A percentile compares a stretch with the other conserved stretches of the same genome.
Conservation (phyloP, 805 yeast genomes). For the Nakazawaea ernobii region DNA sequence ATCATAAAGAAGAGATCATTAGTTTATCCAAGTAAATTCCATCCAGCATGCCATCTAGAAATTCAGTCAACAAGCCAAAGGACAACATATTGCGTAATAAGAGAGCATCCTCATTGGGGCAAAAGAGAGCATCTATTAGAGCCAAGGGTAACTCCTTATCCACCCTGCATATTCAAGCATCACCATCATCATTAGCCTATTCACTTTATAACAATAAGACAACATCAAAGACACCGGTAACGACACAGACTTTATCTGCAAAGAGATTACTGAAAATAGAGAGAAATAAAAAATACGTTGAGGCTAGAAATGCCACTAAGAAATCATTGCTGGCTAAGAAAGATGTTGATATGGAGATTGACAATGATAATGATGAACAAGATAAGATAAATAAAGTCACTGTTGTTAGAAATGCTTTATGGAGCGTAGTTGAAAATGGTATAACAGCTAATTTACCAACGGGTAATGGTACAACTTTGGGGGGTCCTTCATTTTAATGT, state of each 20-base stretch:
- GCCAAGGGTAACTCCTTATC: constrained; percentile 11
- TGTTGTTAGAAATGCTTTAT: constrained; percentile 57
- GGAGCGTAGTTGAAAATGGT: constrained; percentile 64
- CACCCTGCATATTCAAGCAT: constrained; percentile 21
- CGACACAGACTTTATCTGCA: constrained; percentile 63
- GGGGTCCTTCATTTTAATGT: constrained; percentile 55
- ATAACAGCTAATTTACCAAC: constrained; percentile 29
- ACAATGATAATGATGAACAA: constrained; percentile 25
- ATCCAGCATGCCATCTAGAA: constrained; percentile 66
- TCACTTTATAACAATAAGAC: constrained; percentile 36
- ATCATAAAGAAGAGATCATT: neutral
- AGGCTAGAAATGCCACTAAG: constrained; percentile 39
- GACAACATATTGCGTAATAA: constrained; percentile 45
- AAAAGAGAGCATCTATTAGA: constrained; percentile 41
- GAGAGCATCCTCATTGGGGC: constrained; percentile 44
- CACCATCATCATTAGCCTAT: constrained; percentile 25
- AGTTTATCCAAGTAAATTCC: neutral
- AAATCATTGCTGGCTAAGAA: constrained; percentile 42
- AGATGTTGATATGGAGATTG: constrained; percentile 47
- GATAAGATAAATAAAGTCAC: constrained; percentile 31
- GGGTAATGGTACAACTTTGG: constrained; percentile 82
- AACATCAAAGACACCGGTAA: constrained; percentile 23
- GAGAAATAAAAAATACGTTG: constrained; percentile 70
- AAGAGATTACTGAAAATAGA: constrained; percentile 75
- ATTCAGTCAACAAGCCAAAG: constrained; percentile 78